Conservation (phyloP, 305 asterid species). For the Nicotiana rustica region DNA sequence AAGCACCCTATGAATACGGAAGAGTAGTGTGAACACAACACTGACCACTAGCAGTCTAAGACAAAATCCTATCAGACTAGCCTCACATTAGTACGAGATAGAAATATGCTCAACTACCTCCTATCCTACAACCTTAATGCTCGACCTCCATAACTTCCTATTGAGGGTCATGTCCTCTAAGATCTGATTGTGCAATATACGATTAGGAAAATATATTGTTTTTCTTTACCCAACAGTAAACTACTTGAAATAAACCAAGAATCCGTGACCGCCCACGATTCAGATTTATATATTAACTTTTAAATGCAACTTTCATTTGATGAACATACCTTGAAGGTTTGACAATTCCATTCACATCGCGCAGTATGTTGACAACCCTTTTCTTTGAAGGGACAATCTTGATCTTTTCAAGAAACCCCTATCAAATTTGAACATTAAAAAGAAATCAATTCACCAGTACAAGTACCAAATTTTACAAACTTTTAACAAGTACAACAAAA, state of each 20-base stretch:
- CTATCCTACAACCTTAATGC: too few relatives aligned
- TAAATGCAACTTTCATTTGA: background rate
- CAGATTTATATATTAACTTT: background rate
- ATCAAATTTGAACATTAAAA: conserved; percentile 28
- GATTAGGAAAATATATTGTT: too few relatives aligned
- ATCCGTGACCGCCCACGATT: background rate
- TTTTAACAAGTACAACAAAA: background rate
- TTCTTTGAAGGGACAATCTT: conserved; percentile 84
- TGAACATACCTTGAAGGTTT: conserved; percentile 84
- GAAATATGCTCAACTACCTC: too few relatives aligned
- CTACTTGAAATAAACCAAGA: conserved; percentile 11
- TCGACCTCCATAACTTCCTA: too few relatives aligned
- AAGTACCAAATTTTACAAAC: background rate
- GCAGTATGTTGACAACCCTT: conserved; percentile 73
- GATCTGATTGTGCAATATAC: too few relatives aligned
- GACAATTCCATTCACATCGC: conserved; percentile 70
- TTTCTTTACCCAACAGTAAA: background rate
- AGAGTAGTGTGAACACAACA: too few relatives aligned
- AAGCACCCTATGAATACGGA: too few relatives aligned
- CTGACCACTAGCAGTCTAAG: too few relatives aligned
- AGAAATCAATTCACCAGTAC: background rate
- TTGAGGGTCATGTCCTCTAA: too few relatives aligned
- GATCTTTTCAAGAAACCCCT: conserved; percentile 77
- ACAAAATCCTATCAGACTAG: too few relatives aligned
- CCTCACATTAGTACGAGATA: too few relatives aligned